Evolutionary conservation across 192 early-diverging fungal species (phyloP), one percentile per base, ranked within the genome.

Genomic region (Coemansia sp.): DNA sequence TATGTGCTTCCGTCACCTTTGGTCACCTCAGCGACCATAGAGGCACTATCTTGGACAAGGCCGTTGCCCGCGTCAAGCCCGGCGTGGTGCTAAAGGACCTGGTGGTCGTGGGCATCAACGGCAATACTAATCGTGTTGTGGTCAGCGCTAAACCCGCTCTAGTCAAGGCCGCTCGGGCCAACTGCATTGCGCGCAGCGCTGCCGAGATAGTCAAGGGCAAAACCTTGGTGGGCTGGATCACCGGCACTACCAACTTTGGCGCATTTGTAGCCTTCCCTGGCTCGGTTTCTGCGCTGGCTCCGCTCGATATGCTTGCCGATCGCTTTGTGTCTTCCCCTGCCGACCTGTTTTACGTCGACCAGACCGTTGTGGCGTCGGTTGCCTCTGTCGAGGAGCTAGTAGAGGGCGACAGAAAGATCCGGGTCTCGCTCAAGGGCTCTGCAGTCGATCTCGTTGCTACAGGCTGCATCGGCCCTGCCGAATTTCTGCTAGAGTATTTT

Each of bases 311-410:
- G 62, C 53, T 91, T 26, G 86, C 91, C 5, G 91, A 93, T 66
- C 68, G 74, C 38, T 92, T 77, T 63, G 83, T 93, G 0, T 65
- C 89, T 9, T 67, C 77, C 3, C 71, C 88, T 0, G 69, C 74
- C 40, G 85, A 88, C 13, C 46, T 73, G 21, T 85, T 92, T 55
- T 50, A 77, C 33, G 59, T 57, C 23, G 85, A 88, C 51, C 93
- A 95, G 69, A 90, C 90, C 13, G 92, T 95, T 7, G 36, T 91
- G 36, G 86, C 85, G 9, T 71, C 60, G 33, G 79, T 95, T n/a
- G 62, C 66, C 45, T 69, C 63, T 33, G 74, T 92, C 31, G 86
- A 92, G 31, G 65, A 74, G 37, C 24, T 46, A 18, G 38, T 46
- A 18, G 38, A 62, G 14, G 79, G 79, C 16, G 73, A 66, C 42